These are phyloP conservation scores for Wickerhamiella musiphila DNA, from an alignment of 805 yeast genomes.

Conservation along the genomic window DNA sequence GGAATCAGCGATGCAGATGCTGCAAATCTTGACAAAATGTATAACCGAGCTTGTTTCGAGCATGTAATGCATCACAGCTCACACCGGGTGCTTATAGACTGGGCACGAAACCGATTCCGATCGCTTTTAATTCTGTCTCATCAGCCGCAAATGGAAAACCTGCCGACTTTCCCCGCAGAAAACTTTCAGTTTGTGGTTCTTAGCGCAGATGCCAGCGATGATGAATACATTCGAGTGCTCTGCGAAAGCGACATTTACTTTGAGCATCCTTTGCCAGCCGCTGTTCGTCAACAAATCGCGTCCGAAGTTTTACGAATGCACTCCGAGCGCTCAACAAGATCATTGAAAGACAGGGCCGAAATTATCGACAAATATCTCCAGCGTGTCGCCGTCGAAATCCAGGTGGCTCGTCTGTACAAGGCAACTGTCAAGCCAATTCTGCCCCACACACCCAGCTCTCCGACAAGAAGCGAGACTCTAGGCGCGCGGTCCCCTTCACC, in stretches of 20 bases:
- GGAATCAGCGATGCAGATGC: constrained; percentile 16
- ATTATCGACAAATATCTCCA: constrained; percentile 34
- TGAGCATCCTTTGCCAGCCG: constrained; percentile 34
- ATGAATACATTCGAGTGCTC: constrained; percentile 29
- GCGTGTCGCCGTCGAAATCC: constrained; percentile 41
- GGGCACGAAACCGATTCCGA: constrained; percentile 48
- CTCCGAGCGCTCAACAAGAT: constrained; percentile 4
- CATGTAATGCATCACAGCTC: constrained; percentile 32
- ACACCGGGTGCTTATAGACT: constrained; percentile 49
- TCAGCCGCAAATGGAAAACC: constrained; percentile 28
- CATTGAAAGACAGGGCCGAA: constrained; percentile 21
- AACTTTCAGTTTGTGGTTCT: constrained; percentile 25
- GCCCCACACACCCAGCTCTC: no score
- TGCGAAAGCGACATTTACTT: constrained; percentile 34
- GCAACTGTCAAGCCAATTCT: no score
- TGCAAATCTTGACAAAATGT: constrained; percentile 36
- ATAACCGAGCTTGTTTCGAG: constrained; percentile 32
- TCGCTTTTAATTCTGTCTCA: constrained; percentile 38
- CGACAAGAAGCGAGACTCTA: no score
- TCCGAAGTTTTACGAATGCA: constrained; percentile 18
- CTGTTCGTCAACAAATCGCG: constrained; percentile 27
- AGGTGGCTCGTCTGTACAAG: constrained; percentile 45
- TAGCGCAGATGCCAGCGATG: constrained; percentile 27
- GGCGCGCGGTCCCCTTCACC: no score
- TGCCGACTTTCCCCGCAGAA: constrained; percentile 20